Evolutionary conservation across 2,329 filamentous ascomycete genomes (phyloP).

Genomic region (Sclerotinia trifoliorum): DNA sequence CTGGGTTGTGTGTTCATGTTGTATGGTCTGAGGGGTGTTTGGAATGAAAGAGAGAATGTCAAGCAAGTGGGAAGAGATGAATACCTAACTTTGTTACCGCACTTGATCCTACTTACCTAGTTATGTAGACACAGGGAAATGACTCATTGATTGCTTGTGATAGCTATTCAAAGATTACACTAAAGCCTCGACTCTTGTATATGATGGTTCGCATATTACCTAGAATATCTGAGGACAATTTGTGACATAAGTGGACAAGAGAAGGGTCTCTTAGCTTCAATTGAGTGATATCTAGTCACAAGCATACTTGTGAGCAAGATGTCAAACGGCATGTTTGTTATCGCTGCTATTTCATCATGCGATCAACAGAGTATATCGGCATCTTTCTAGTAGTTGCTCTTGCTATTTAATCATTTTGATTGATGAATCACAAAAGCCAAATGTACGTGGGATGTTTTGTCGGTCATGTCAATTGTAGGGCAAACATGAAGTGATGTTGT

Average conservation of each 20-base stretch:
- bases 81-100: not conserved
- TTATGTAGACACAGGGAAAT: not conserved
- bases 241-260: not conserved
- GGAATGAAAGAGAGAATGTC: not conserved
- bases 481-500: not conserved
- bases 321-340: not conserved
- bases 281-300: not conserved
- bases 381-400: not conserved
- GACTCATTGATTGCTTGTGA: slow-evolving; percentile 1
- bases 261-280: not conserved
- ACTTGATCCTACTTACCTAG: not conserved
- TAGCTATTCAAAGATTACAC: not conserved
- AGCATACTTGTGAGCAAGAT: not conserved
- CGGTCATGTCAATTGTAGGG: not conserved
- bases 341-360: not conserved
- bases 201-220: not conserved
- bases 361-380: not conserved
- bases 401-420: not conserved
- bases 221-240: not conserved
- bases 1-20: not conserved
- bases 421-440: not conserved
- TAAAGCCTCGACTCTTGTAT: not conserved
- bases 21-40: not conserved
- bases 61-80: not conserved
- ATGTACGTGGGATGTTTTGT: not conserved